A percentile compares a stretch with the other conserved stretches of the same genome.
phyloP scores from a whole-genome alignment of 169 alveolate genomes.

The Eimeria praecox region DNA sequence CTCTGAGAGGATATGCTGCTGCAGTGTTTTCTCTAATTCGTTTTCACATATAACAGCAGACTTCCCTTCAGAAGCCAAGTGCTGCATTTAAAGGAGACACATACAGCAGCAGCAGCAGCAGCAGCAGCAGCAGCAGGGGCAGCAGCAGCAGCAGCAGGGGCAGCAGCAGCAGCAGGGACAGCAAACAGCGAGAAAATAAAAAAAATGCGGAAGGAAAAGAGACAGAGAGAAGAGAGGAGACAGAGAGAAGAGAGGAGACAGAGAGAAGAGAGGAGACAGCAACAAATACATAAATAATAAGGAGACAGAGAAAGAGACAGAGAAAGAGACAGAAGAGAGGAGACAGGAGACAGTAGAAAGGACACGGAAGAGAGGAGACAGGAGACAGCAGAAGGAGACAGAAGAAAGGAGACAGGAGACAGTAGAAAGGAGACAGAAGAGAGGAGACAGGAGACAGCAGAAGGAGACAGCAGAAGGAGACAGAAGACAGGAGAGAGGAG shows the following conservation, averaged over 20 bases:
- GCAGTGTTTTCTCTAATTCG: conserved; percentile 83
- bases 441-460: too few relatives aligned
- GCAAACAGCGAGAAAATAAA: neutral
- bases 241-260: neutral
- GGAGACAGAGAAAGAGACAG: neutral
- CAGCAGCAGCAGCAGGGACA: conserved; percentile 32
- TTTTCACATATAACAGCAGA: conserved; percentile 84
- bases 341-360: neutral
- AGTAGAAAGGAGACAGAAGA: too few relatives aligned
- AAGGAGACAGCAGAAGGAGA: too few relatives aligned
- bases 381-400: too few relatives aligned
- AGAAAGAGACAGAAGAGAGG: neutral
- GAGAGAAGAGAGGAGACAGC: neutral
- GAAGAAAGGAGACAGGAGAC: too few relatives aligned
- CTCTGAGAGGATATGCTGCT: conserved; percentile 81
- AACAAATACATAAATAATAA: too few relatives aligned
- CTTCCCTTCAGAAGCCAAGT: conserved; percentile 84
- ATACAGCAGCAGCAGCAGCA: too few relatives aligned
- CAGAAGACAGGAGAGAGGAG: too few relatives aligned
- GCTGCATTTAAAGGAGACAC: too few relatives aligned
- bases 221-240: neutral
- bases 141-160: conserved; percentile 27
- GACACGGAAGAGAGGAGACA: too few relatives aligned
- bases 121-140: conserved; percentile 26
- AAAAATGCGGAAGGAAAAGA: neutral